These are phyloP conservation scores for Penicillium robsamsonii DNA, from an alignment of 495 filamentous ascomycete genomes.

Conservation along the genomic window DNA sequence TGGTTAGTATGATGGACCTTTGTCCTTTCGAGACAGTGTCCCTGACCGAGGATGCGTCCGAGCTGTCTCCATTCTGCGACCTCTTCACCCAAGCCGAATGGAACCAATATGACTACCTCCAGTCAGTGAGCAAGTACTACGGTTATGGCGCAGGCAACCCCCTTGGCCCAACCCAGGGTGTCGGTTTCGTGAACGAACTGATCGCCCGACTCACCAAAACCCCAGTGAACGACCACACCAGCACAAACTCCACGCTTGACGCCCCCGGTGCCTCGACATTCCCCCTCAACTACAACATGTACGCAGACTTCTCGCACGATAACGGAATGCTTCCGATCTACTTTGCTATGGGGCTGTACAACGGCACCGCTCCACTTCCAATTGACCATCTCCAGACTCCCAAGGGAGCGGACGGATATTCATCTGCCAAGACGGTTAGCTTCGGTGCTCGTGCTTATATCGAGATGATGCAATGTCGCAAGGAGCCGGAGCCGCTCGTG, in stretches of 20 bases:
- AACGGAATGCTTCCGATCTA: constrained; percentile 76
- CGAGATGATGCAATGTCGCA: constrained; percentile 74
- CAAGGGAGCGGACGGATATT: constrained; percentile 54
- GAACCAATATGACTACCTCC: constrained; percentile 71
- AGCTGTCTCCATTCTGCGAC: constrained; percentile 62
- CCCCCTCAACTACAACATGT: constrained; percentile 62
- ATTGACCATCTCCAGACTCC: constrained; percentile 46
- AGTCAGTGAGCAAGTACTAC: constrained; percentile 77
- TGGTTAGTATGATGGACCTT: constrained; percentile 75
- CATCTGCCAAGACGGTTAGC: constrained; percentile 72
- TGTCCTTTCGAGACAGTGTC: constrained; percentile 80
- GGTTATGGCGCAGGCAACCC: constrained; percentile 71
- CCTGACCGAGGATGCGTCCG: constrained; percentile 28
- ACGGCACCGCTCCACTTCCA: constrained; percentile 50
- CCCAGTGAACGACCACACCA: constrained; percentile 67
- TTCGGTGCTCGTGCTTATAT: constrained; percentile 76
- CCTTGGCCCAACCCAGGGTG: constrained; percentile 75
- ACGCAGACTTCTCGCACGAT: constrained; percentile 87
- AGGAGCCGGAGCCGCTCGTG: constrained; percentile 57
- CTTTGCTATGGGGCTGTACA: constrained; percentile 72
- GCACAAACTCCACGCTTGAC: constrained; percentile 72
- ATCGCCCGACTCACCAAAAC: constrained; percentile 69
- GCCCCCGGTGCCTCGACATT: constrained; percentile 55
- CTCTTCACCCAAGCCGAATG: constrained; percentile 72
- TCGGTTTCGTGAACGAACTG: constrained; percentile 82